phyloP scores from a whole-genome alignment of 2,329 filamentous ascomycete genomes.

The Pseudogymnoascus sp. region DNA sequence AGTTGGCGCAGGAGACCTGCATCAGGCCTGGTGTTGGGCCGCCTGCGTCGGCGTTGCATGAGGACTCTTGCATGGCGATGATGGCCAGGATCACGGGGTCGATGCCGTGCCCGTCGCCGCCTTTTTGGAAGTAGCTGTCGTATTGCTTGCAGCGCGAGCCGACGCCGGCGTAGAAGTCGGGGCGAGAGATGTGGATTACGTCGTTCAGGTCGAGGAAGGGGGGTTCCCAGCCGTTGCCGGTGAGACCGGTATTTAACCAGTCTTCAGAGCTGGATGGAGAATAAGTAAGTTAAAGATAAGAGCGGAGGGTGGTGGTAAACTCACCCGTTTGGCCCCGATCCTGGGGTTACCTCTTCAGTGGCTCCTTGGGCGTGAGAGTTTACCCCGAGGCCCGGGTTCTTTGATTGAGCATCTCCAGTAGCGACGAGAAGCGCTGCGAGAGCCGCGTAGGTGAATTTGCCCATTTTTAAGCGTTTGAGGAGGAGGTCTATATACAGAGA shows the following conservation, averaged over 20 bases:
- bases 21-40: conserved; percentile 31
- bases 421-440: conserved; percentile 1
- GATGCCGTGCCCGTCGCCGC: conserved; percentile 28
- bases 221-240: conserved; percentile 28
- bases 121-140: conserved; percentile 29
- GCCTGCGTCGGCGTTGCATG: conserved; percentile 31
- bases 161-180: conserved; percentile 24
- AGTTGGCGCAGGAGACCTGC: conserved; percentile 32
- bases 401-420: not conserved
- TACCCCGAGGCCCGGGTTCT: not conserved
- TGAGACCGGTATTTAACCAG: conserved; percentile 29
- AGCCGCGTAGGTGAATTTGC: not conserved
- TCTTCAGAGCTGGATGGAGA: conserved; percentile 24
- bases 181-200: conserved; percentile 24
- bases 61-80: conserved; percentile 33
- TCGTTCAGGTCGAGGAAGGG: conserved; percentile 29
- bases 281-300: not conserved
- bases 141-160: conserved; percentile 27
- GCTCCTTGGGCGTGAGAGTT: conserved; percentile 15
- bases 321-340: conserved; percentile 15
- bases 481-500: not conserved
- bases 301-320: not conserved
- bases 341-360: conserved; percentile 15
- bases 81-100: conserved; percentile 31
- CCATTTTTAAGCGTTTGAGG: not conserved